phyloP scores from a whole-genome alignment of 1,139 yeast species.

The Candida sp. region DNA sequence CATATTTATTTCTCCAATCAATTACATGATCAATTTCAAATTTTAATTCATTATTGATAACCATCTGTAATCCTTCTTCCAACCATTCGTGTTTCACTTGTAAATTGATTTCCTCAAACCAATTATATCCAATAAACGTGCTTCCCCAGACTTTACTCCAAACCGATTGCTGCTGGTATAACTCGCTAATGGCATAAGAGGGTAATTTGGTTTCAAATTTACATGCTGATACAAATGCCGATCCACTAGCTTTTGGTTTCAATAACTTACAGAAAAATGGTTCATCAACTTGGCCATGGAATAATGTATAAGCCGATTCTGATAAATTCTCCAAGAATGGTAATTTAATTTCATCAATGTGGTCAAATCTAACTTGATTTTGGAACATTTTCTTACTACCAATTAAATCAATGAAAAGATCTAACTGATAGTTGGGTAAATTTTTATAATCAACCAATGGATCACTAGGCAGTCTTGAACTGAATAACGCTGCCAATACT shows the following conservation, averaged over 20 bases:
- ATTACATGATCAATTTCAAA: conserved; percentile 26
- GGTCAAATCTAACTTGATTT: conserved; percentile 22
- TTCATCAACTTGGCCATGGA: conserved; percentile 28
- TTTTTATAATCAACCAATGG: conserved; percentile 18
- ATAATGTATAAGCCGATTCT: conserved; percentile 15
- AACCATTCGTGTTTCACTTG: conserved; percentile 27
- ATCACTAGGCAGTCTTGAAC: conserved; percentile 14
- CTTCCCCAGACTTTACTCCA: conserved; percentile 3
- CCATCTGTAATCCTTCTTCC: conserved; percentile 26
- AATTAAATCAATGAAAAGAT: conserved; percentile 36
- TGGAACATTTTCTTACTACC: conserved; percentile 41
- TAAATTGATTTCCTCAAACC: conserved; percentile 32
- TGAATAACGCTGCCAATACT: conserved; percentile 32
- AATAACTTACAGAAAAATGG: conserved; percentile 33
- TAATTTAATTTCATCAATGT: conserved; percentile 28
- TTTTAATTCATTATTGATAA: conserved; percentile 25
- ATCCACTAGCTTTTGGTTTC: conserved; percentile 33
- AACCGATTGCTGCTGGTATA: conserved; percentile 2
- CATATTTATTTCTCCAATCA: conserved; percentile 38
- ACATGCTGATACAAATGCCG: conserved; percentile 38
- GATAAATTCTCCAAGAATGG: conserved; percentile 26
- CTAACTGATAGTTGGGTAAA: conserved; percentile 29
- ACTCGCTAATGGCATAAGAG: conserved; percentile 30
- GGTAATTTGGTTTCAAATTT: conserved; percentile 28
- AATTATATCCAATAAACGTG: conserved; percentile 22